Evolutionary conservation across 1,139 yeast species (phyloP).

Genomic region (Magnusiomyces fungicola): DNA sequence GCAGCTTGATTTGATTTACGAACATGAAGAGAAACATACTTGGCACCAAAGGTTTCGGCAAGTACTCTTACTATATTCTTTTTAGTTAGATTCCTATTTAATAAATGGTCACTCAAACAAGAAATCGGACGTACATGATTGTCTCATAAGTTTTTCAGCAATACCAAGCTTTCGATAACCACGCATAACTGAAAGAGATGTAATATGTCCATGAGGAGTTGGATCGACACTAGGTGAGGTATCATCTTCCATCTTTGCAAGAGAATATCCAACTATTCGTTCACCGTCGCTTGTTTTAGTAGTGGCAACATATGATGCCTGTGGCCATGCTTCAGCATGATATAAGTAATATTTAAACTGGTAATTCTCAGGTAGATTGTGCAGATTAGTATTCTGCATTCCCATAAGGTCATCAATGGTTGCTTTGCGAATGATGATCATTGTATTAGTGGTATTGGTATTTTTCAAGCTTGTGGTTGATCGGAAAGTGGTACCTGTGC

Average conservation of each 20-base stretch:
- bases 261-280: constrained; percentile 85
- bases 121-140: constrained; percentile 37
- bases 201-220: constrained; percentile 82
- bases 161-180: constrained; percentile 91
- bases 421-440: constrained; percentile 80
- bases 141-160: constrained; percentile 90
- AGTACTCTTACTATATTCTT: constrained; percentile 46
- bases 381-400: constrained; percentile 92
- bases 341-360: constrained; percentile 88
- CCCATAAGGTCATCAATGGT: constrained; percentile 82
- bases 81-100: not conserved
- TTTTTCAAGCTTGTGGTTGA: too few species aligned
- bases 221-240: constrained; percentile 21
- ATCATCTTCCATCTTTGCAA: constrained; percentile 90
- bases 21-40: constrained; percentile 86
- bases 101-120: constrained; percentile 7
- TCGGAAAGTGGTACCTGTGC: too few species aligned
- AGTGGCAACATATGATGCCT: constrained; percentile 92
- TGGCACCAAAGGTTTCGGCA: constrained; percentile 74
- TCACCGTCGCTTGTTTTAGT: constrained; percentile 52
- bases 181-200: constrained; percentile 91
- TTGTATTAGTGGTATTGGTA: too few species aligned
- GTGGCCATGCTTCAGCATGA: constrained; percentile 95
- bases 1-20: constrained; percentile 94
- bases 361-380: constrained; percentile 91